A percentile compares a stretch with the other conserved stretches of the same genome.
Conservation (phyloP, 1,284 basidiomycete genomes). For the Puccinia polysora region DNA sequence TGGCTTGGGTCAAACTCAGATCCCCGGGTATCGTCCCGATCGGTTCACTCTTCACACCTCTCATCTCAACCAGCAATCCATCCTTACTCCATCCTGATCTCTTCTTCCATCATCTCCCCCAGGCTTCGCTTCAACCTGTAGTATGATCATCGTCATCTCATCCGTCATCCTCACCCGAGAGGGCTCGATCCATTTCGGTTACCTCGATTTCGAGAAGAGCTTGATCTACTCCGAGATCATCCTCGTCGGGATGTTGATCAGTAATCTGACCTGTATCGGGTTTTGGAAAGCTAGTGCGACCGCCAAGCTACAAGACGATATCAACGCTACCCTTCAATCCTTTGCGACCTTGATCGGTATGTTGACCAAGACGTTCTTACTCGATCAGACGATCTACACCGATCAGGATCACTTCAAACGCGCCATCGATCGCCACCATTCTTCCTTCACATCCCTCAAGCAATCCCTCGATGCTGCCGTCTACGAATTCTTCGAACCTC, state of each 20-base stretch:
- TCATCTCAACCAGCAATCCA: constrained; percentile 78
- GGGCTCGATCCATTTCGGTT: constrained; percentile 42
- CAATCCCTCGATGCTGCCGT: constrained; percentile 75
- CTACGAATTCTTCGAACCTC: constrained; percentile 65
- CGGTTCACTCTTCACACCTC: constrained; percentile 59
- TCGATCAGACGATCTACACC: constrained; percentile 57
- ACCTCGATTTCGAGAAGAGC: constrained; percentile 39
- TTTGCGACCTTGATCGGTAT: constrained; percentile 77
- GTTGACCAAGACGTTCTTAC: constrained; percentile 74
- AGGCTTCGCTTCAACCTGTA: constrained; percentile 40
- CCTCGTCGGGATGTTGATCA: constrained; percentile 67
- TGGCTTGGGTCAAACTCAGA: constrained; percentile 41
- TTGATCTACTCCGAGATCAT: constrained; percentile 57
- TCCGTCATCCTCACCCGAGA: constrained; percentile 39
- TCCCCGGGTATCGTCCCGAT: constrained; percentile 16
- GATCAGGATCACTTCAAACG: constrained; percentile 58
- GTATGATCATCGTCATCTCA: constrained; percentile 42
- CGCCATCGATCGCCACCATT: constrained; percentile 56
- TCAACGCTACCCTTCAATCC: constrained; percentile 77
- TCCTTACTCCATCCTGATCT: constrained; percentile 59
- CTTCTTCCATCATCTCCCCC: not conserved
- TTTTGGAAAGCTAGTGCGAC: constrained; percentile 83
- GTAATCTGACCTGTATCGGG: constrained; percentile 75
- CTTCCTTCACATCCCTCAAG: constrained; percentile 79
- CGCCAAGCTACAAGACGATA: constrained; percentile 69